These are phyloP conservation scores for Coemansia sp. DNA, from an alignment of 192 early-diverging fungal species.

Conservation along the genomic window DNA sequence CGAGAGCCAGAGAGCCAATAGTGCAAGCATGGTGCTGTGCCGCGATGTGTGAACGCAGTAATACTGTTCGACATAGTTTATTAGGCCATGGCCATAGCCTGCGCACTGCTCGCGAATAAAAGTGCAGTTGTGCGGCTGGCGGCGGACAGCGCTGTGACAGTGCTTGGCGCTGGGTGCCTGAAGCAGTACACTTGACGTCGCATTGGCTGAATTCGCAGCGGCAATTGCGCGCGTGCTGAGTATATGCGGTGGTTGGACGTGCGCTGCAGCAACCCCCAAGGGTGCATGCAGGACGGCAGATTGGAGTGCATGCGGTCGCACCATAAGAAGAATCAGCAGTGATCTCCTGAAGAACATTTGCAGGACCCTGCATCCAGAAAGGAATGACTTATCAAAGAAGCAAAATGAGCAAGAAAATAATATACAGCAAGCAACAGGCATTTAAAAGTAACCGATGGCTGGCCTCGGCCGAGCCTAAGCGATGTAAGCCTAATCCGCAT, in stretches of 20 bases:
- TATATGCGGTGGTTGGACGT: background rate
- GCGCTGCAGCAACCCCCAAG: background rate
- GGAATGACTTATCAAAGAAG: background rate
- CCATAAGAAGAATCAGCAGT: constrained; percentile 6
- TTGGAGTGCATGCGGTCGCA: constrained; percentile 10
- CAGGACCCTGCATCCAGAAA: constrained; percentile 4
- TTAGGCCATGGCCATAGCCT: constrained; percentile 61
- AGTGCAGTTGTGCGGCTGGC: constrained; percentile 58
- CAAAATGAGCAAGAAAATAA: background rate
- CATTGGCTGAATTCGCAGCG: background rate
- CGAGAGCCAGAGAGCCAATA: constrained; percentile 66
- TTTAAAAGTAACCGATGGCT: background rate
- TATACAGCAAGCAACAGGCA: background rate
- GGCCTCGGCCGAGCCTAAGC: background rate
- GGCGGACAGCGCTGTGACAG: constrained; percentile 51
- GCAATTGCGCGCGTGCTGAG: background rate
- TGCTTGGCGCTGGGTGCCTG: constrained; percentile 5
- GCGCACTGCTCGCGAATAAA: constrained; percentile 65
- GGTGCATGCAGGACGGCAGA: background rate
- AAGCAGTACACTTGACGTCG: background rate
- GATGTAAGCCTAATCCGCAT: background rate
- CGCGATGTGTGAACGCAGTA: constrained; percentile 38
- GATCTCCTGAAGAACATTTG: constrained; percentile 4
- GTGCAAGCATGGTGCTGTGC: constrained; percentile 25
- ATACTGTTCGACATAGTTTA: constrained; percentile 54